phyloP scores from a whole-genome alignment of 176 grass and related monocot species.

The Carex scoparia region DNA sequence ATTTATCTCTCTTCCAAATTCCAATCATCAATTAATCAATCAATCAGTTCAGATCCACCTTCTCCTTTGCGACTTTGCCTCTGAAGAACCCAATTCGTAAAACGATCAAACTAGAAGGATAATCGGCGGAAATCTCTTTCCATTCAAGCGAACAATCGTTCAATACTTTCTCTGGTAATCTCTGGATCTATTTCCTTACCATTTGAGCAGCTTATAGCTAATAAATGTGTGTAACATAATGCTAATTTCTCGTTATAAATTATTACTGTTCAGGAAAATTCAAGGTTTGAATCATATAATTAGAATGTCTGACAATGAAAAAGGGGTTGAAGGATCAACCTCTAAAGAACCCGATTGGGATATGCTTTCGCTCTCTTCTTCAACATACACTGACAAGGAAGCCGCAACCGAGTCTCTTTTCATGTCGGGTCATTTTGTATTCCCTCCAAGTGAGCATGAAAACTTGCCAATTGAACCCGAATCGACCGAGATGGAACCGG shows the following conservation, averaged over 20 bases:
- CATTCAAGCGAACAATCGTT: not conserved
- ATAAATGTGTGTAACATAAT: too few species aligned
- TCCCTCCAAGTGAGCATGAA: slow-evolving; percentile 82
- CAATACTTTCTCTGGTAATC: not conserved
- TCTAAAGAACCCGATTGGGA: slow-evolving; percentile 20
- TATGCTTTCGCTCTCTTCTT: slow-evolving; percentile 13
- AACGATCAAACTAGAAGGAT: not conserved
- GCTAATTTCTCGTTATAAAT: not conserved
- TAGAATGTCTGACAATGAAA: slow-evolving; percentile 21
- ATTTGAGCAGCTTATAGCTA: too few species aligned
- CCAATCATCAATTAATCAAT: slow-evolving; percentile 7
- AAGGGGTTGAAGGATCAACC: slow-evolving; percentile 13
- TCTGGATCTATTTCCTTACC: not conserved
- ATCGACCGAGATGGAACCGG: not conserved
- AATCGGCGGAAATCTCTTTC: not conserved
- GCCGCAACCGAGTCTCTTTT: slow-evolving; percentile 1
- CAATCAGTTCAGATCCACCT: not conserved
- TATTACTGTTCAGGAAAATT: not conserved
- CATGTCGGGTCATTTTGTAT: slow-evolving; percentile 56
- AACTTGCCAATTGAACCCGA: slow-evolving; percentile 65
- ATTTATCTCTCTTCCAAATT: not conserved
- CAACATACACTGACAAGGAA: not conserved
- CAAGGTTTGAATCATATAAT: not conserved
- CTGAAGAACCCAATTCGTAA: too few species aligned
- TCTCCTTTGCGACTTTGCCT: not conserved